Conservation (phyloP, 768 basidiomycete genomes). For the Termitomyces sp. region DNA sequence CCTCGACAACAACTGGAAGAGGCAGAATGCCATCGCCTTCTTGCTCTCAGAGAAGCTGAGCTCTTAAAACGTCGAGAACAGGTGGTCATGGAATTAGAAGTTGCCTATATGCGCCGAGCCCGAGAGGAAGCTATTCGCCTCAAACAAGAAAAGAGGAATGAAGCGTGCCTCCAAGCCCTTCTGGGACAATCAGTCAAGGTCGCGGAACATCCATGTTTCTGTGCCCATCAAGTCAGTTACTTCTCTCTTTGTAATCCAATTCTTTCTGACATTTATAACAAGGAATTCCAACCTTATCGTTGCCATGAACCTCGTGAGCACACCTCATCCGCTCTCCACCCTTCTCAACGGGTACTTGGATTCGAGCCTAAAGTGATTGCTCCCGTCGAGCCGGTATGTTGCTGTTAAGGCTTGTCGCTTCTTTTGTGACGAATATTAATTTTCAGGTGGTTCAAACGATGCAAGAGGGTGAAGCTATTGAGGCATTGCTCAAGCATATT, state of each 20-base stretch:
- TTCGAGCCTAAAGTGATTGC: background rate
- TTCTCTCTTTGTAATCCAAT: background rate
- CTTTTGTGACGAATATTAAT: background rate
- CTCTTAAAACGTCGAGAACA: conserved; percentile 3
- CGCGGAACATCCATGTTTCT: background rate
- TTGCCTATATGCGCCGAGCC: background rate
- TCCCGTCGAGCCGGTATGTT: background rate
- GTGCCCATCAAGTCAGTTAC: background rate
- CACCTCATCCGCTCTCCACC: background rate
- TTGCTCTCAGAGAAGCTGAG: conserved; percentile 1
- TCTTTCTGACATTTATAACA: background rate
- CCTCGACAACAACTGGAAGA: conserved; percentile 11
- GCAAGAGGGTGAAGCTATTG: background rate
- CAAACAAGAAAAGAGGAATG: background rate
- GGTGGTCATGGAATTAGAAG: background rate
- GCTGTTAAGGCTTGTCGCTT: background rate
- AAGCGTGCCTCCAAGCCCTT: background rate
- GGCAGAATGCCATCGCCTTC: conserved; percentile 5
- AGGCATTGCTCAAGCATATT: background rate
- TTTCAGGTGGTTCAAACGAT: background rate
- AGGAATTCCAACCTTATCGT: background rate
- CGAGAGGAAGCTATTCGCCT: conserved; percentile 2
- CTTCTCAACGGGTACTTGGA: background rate
- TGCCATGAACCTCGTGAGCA: background rate
- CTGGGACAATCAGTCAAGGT: background rate